Percentiles rank a stretch among this genome's conserved stretches.
These are phyloP conservation scores for Arthrocladium fulminans DNA, from an alignment of 2,329 filamentous ascomycete genomes.

Conservation along the genomic window DNA sequence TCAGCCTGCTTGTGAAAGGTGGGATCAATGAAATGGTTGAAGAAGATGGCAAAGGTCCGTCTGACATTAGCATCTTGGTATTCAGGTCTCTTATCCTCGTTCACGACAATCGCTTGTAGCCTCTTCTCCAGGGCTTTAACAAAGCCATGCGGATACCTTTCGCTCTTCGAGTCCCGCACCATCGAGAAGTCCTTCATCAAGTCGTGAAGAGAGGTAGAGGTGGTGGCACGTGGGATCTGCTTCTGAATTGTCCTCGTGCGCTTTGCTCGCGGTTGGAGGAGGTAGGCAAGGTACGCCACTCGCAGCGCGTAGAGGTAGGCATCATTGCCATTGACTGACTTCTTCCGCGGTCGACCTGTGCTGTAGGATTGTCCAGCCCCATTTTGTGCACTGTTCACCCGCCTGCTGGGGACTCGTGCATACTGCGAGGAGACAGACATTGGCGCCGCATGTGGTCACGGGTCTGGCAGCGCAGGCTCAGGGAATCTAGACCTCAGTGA, in stretches of 20 bases:
- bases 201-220: conserved; percentile 66
- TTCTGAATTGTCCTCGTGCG: conserved; percentile 73
- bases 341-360: conserved; percentile 34
- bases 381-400: conserved; percentile 40
- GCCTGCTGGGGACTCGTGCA: conserved; percentile 38
- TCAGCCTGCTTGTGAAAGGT: conserved; percentile 85
- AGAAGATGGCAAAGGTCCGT: conserved; percentile 86
- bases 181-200: conserved; percentile 78
- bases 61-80: conserved; percentile 88
- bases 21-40: conserved; percentile 84
- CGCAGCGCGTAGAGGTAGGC: conserved; percentile 87
- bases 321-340: conserved; percentile 54
- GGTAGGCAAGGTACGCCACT: conserved; percentile 82
- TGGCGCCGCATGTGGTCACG: conserved; percentile 12
- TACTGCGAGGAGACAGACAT: conserved; percentile 42
- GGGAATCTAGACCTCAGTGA: too few relatives aligned
- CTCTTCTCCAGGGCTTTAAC: conserved; percentile 65
- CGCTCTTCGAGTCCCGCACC: conserved; percentile 59
- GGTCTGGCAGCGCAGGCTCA: too few relatives aligned
- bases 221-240: conserved; percentile 45
- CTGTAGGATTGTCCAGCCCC: conserved; percentile 34
- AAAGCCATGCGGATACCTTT: conserved; percentile 62
- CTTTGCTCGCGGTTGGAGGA: conserved; percentile 83
- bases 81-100: conserved; percentile 74
- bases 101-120: conserved; percentile 69